phyloP scores from a whole-genome alignment of 768 basidiomycete genomes.

The Coprinopsis strossmayeri region DNA sequence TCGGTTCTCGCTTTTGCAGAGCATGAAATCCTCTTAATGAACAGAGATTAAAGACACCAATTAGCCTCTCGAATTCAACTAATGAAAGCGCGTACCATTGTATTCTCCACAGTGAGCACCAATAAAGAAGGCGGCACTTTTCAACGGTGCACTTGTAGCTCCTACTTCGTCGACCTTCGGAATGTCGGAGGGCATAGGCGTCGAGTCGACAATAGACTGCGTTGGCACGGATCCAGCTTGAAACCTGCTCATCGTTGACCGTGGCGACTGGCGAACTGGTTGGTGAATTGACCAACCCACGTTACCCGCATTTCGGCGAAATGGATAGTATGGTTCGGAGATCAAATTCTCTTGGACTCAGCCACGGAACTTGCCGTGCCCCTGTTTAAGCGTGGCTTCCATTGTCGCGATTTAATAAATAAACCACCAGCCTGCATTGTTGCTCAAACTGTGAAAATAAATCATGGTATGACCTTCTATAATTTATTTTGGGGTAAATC shows the following conservation, averaged over 20 bases:
- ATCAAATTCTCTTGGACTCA: too few relatives aligned
- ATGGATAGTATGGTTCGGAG: too few relatives aligned
- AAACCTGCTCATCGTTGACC: slow-evolving; percentile 52
- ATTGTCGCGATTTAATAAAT: not conserved
- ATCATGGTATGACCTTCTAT: not conserved
- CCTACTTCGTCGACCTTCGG: slow-evolving; percentile 89
- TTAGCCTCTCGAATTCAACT: too few relatives aligned
- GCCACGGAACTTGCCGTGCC: too few relatives aligned
- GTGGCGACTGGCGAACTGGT: too few relatives aligned
- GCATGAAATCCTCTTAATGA: slow-evolving; percentile 53
- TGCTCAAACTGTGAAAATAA: too few relatives aligned
- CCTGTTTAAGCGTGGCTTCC: not conserved
- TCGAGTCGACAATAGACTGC: slow-evolving; percentile 53
- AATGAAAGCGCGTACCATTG: slow-evolving; percentile 67
- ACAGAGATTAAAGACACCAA: not conserved
- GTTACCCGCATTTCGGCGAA: not conserved
- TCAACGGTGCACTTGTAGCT: slow-evolving; percentile 85
- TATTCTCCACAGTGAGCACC: slow-evolving; percentile 93
- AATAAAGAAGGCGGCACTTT: slow-evolving; percentile 96
- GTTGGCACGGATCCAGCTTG: slow-evolving; percentile 41
- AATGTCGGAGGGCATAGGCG: slow-evolving; percentile 53
- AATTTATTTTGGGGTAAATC: not conserved
- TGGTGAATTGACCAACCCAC: not conserved
- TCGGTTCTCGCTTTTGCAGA: slow-evolving; percentile 90
- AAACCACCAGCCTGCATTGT: too few relatives aligned